Base-by-base conservation (phyloP, 208 protist species). In the Trypanosoma rangeli region DNA sequence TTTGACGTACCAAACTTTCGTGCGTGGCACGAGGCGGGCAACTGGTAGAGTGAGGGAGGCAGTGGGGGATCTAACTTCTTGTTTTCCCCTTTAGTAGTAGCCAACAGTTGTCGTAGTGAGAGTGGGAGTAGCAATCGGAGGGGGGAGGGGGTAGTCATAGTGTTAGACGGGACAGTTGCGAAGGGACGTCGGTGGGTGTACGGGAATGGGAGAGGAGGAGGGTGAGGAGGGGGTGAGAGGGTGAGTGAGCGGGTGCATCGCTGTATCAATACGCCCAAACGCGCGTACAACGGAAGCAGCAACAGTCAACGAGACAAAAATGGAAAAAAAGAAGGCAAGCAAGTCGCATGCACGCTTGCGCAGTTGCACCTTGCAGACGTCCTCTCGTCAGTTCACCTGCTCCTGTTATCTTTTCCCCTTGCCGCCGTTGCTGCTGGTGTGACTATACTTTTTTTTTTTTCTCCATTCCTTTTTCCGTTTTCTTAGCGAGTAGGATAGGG, bases 1-100 rank as follows among this genome's bases (percentile, higher is more conserved):
- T 86, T 91, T 13, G 89, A 94, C 31, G 79, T 96, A 46, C 80
- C 82, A 42, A 89, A 89, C 78, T 91, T 93, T 76, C 89, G 92
- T 50, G 86, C 87, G 16, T 94, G 87, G 87, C 89, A 96, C 55
- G 89, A 96, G 76, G 89, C 92, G 0, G 87, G 87, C 54, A 81
- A 87, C 67, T 97, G 92, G 92, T 94, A 93, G 73, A 29, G n/a
- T 16, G 48, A 60, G 16, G 37, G 56, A 26, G 46, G 5, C 3
- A 20, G 5, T 58, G 26, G 9, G 9, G 18, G 15, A 13, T 1
- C 1, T 2, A 35, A 1, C 16, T 5, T 1, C 20, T 53, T 53
- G 9, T 26, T 26, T 53, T 26, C 18, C 1, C 18, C 2, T 2
- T 2, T 15, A 15, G 18, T 50, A 1, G 1, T n/a, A 50, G 46